phyloP scores from a whole-genome alignment of 2,329 filamentous ascomycete species.

The Colletotrichum sp. region DNA sequence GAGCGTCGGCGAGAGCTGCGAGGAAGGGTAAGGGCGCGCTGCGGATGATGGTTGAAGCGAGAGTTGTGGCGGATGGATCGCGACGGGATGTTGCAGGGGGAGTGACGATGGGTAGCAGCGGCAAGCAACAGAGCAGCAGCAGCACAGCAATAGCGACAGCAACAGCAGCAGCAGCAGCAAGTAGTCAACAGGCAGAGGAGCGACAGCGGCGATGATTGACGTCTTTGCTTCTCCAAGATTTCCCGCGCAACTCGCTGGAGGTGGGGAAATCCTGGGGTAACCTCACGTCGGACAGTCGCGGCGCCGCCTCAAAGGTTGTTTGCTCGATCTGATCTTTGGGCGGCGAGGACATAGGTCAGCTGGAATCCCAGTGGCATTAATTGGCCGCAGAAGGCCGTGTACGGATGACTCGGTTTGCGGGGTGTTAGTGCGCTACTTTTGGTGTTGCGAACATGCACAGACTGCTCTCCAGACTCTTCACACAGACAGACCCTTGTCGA shows the following conservation, averaged over 20 bases:
- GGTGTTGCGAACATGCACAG: background rate
- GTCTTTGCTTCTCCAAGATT: constrained; percentile 11
- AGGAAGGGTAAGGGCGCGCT: background rate
- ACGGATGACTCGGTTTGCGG: background rate
- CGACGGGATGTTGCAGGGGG: background rate
- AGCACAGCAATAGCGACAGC: background rate
- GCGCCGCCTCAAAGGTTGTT: background rate
- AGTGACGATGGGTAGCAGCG: background rate
- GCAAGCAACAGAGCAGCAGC: background rate
- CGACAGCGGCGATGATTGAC: constrained; percentile 1
- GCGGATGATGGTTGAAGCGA: background rate
- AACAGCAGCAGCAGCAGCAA: background rate
- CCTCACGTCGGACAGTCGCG: background rate
- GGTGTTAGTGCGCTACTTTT: constrained; percentile 7
- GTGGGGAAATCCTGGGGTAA: constrained; percentile 21
- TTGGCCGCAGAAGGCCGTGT: background rate
- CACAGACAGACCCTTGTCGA: background rate
- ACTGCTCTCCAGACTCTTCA: background rate
- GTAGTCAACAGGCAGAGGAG: background rate
- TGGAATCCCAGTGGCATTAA: constrained; percentile 4
- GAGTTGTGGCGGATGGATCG: background rate
- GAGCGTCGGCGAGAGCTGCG: background rate
- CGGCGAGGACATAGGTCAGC: constrained; percentile 2
- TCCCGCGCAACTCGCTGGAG: background rate
- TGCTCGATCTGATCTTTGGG: background rate